phyloP scores from a whole-genome alignment of 2,329 filamentous ascomycete genomes.

The Talaromyces sp. region DNA sequence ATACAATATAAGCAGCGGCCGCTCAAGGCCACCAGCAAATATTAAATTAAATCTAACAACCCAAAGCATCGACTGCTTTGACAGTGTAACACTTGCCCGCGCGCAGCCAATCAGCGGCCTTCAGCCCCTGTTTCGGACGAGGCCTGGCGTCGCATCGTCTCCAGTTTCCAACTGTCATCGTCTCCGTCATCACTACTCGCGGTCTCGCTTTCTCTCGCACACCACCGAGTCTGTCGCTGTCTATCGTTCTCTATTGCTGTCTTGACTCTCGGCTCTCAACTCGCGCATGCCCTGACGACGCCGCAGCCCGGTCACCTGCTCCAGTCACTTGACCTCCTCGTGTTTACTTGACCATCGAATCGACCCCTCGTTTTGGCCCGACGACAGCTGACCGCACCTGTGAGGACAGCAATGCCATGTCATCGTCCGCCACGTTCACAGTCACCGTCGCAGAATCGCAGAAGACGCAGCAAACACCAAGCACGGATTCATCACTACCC shows the following conservation, averaged over 20 bases:
- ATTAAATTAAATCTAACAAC: not conserved
- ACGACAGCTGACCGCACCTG: not conserved
- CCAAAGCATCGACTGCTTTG: not conserved
- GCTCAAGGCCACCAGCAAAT: not conserved
- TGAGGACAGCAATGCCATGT: not conserved
- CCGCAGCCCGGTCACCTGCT: not conserved
- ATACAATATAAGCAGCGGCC: not conserved
- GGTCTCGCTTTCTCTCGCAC: not conserved
- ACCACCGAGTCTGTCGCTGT: not conserved
- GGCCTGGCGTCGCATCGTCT: not conserved
- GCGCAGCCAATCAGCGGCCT: not conserved
- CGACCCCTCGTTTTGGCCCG: not conserved
- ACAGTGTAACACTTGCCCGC: not conserved
- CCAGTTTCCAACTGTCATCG: not conserved
- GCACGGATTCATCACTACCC: no score
- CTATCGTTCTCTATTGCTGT: not conserved
- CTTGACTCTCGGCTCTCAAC: not conserved
- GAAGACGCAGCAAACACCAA: not conserved
- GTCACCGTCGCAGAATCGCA: constrained; percentile 11
- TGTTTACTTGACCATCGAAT: not conserved
- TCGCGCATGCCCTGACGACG: not conserved
- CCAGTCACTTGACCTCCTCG: not conserved
- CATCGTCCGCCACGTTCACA: constrained; percentile 22
- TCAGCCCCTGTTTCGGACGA: not conserved
- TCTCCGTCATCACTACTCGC: not conserved